Evolutionary conservation across 768 basidiomycete species (phyloP).

Genomic region (Hebeloma cylindrosporum): DNA sequence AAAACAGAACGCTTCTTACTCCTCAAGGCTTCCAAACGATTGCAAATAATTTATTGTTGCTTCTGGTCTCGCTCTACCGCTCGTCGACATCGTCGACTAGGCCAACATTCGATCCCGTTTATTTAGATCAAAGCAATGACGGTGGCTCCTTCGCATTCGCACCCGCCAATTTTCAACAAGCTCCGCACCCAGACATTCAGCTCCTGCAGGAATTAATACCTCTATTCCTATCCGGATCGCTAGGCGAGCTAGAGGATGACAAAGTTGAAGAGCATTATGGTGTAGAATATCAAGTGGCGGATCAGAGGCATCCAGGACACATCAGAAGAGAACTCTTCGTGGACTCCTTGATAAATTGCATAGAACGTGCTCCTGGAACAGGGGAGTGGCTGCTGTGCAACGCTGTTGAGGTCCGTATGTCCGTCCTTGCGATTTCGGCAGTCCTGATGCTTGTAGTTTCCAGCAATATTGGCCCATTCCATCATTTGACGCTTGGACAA

Average conservation of each 20-base stretch:
- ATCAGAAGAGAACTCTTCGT: constrained; percentile 40
- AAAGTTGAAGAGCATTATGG: constrained; percentile 54
- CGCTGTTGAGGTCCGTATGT: constrained; percentile 45
- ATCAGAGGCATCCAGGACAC: constrained; percentile 26
- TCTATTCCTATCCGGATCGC: constrained; percentile 44
- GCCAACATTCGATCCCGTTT: constrained; percentile 4
- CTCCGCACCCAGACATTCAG: constrained; percentile 21
- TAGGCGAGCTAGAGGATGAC: constrained; percentile 47
- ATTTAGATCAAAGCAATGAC: constrained; percentile 16
- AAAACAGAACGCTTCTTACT: constrained; percentile 40
- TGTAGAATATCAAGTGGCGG: constrained; percentile 35
- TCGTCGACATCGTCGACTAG: constrained; percentile 11
- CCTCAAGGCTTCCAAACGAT: constrained; percentile 52
- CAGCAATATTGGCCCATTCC: constrained; percentile 52
- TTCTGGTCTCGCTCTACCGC: constrained; percentile 42
- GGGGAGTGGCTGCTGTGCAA: constrained; percentile 52
- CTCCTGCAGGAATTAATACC: constrained; percentile 41
- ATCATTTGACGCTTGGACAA: constrained; percentile 36
- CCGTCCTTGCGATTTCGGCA: background rate
- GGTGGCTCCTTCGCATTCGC: constrained; percentile 1
- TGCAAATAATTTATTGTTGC: constrained; percentile 48
- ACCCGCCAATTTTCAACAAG: constrained; percentile 16
- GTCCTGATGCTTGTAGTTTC: background rate
- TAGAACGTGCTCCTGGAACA: constrained; percentile 46
- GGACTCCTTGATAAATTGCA: constrained; percentile 49